Evolutionary conservation across 768 basidiomycete genomes (phyloP).

Genomic region (Lactifluus subvellereus): DNA sequence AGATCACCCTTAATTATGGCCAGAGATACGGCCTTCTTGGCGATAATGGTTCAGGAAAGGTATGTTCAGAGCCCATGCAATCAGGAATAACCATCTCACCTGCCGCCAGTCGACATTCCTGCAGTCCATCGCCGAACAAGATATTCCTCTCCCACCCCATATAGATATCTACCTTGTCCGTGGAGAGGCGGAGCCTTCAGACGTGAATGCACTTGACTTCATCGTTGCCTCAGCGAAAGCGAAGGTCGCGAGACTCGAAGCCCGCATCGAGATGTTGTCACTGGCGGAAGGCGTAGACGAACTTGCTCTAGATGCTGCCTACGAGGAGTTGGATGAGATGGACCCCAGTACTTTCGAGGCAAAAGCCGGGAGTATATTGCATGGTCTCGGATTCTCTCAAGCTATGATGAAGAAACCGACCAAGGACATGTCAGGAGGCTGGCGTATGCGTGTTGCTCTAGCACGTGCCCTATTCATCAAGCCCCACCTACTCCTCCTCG

Average conservation of each 20-base stretch:
- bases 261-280: slow-evolving; percentile 89
- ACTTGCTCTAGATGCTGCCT: slow-evolving; percentile 75
- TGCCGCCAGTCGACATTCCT: slow-evolving; percentile 81
- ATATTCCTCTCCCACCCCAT: slow-evolving; percentile 90
- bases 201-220: slow-evolving; percentile 95
- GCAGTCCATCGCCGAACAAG: slow-evolving; percentile 90
- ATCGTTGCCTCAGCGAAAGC: slow-evolving; percentile 88
- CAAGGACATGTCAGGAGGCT: slow-evolving; percentile 98
- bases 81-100: slow-evolving; percentile 15
- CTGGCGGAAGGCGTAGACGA: slow-evolving; percentile 89
- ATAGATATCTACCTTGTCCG: slow-evolving; percentile 97
- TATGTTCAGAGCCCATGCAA: slow-evolving; percentile 32
- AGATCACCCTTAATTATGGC: slow-evolving; percentile 80
- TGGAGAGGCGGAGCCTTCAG: slow-evolving; percentile 93
- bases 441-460: slow-evolving; percentile 98
- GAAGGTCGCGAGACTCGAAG: slow-evolving; percentile 91
- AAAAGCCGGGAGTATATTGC: slow-evolving; percentile 94
- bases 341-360: slow-evolving; percentile 94
- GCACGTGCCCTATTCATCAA: slow-evolving; percentile 95
- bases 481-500: slow-evolving; percentile 90
- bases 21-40: slow-evolving; percentile 93
- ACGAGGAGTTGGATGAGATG: slow-evolving; percentile 96
- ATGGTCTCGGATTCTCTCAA: slow-evolving; percentile 89
- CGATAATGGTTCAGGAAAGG: slow-evolving; percentile 99
- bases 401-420: slow-evolving; percentile 95